phyloP scores from a whole-genome alignment of 2,329 filamentous ascomycete genomes.

The Fusarium albosuccineum region DNA sequence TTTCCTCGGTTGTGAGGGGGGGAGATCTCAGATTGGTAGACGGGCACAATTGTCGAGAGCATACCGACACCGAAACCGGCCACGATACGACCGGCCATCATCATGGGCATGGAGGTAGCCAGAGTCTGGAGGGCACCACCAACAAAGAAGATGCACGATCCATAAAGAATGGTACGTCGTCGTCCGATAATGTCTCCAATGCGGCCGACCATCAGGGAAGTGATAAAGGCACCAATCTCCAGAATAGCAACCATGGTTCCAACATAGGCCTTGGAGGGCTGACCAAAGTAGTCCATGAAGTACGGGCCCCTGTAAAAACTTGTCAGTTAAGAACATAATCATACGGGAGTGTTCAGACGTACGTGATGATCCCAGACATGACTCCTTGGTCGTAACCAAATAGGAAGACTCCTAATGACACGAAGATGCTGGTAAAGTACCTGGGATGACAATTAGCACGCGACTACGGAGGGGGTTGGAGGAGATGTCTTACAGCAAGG shows the following conservation, averaged over 20 bases:
- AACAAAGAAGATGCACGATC: slow-evolving; percentile 86
- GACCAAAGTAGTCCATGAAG: slow-evolving; percentile 93
- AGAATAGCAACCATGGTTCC: slow-evolving; percentile 98
- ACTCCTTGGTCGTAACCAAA: slow-evolving; percentile 93
- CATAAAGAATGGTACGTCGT: slow-evolving; percentile 90
- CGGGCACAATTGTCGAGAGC: slow-evolving; percentile 90
- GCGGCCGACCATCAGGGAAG: slow-evolving; percentile 86
- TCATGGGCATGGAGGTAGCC: slow-evolving; percentile 87
- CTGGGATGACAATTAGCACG: slow-evolving; percentile 59
- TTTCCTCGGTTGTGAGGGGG: slow-evolving; percentile 96
- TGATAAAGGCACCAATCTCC: slow-evolving; percentile 91
- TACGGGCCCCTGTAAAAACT: slow-evolving; percentile 75
- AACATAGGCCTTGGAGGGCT: slow-evolving; percentile 87
- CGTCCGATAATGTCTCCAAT: slow-evolving; percentile 94
- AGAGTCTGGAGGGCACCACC: slow-evolving; percentile 89
- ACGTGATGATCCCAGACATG: slow-evolving; percentile 82
- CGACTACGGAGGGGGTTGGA: neutral
- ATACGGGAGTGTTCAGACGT: slow-evolving; percentile 48
- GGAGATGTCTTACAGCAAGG: slow-evolving; percentile 77
- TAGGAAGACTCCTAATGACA: slow-evolving; percentile 87
- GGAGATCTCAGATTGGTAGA: slow-evolving; percentile 95
- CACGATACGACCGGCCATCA: slow-evolving; percentile 86
- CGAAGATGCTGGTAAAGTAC: slow-evolving; percentile 94
- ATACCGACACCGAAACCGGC: slow-evolving; percentile 90
- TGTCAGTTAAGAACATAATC: slow-evolving; percentile 38